Base-by-base conservation (phyloP, 257 asterid genomes). In the Cinchona pubescens region DNA sequence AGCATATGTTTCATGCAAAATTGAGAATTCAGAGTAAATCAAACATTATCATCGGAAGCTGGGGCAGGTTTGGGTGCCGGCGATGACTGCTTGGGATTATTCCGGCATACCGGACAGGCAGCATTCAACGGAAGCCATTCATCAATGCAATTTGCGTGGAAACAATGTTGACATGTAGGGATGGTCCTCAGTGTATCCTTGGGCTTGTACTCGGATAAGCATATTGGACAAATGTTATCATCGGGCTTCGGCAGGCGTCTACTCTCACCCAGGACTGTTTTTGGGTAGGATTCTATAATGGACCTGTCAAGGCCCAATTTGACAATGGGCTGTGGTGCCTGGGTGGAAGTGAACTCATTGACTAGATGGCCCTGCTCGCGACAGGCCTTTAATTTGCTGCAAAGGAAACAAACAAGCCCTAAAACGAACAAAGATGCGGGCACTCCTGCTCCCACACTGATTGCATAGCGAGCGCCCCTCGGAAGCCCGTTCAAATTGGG, bases 31-130 rank as follows among this genome's bases (percentile, higher is more conserved):
- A 23, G 18, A 42, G 59, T 3, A 7, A 18, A 61, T 34, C 23
- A 27, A 48, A 49, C 45, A 48, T 30, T 42, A 18, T 1, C 23
- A 14, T 12, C 21, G n/a, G 46, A 19, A 10, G 48, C 18, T 19
- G 79, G 13, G 23, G 48, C 45, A 7, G 46, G 63, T 30, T 46
- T 43, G 25, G 37, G 30, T 5, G 9, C 40, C 30, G 61, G 76
- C 3, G 80, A 69, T 10, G 78, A 72, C 38, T 76, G 70, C 65
- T 69, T 58, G 30, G 88, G 91, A 3, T 81, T 73, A 35, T 77
- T 82, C 73, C 91, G 72, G 60, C 93, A 88, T 72, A 88, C 83
- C 1, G 90, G 93, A 80, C 93, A 88, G 16, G 90, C 79, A 25
- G 87, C 77, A 61, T 85, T 83, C 21, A 80, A 27, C 40, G 78